Percentiles rank a stretch among this genome's conserved stretches.
These are phyloP conservation scores for Podila verticillata DNA, from an alignment of 192 early-diverging fungal species.

Conservation along the genomic window DNA sequence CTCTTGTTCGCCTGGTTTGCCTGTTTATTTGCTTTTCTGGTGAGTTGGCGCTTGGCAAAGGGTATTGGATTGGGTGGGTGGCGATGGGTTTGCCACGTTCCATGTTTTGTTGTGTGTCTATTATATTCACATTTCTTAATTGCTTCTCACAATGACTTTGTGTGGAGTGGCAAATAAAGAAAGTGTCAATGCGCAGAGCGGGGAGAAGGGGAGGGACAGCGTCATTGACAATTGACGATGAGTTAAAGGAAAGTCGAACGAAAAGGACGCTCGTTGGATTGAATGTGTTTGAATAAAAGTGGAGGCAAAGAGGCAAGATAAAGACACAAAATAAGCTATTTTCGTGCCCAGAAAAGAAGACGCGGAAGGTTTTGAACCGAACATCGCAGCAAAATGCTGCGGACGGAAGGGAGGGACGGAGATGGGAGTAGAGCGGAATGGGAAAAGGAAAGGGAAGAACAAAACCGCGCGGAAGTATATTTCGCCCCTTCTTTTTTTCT, in stretches of 20 bases:
- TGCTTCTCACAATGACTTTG: too few species aligned
- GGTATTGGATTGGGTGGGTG: too few species aligned
- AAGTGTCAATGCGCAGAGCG: not conserved
- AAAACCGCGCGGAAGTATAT: not conserved
- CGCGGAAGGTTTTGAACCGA: too few species aligned
- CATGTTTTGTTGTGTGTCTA: too few species aligned
- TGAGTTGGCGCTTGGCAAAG: too few species aligned
- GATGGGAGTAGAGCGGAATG: not conserved
- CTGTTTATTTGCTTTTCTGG: too few species aligned
- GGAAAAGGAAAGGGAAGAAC: not conserved
- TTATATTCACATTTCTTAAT: too few species aligned
- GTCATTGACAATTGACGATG: not conserved
- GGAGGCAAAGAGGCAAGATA: not conserved
- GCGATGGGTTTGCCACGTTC: too few species aligned
- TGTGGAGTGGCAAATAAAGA: too few species aligned
- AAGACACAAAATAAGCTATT: too few species aligned
- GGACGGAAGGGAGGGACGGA: not conserved
- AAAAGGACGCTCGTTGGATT: not conserved
- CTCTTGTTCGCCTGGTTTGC: too few species aligned
- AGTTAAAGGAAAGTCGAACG: not conserved
- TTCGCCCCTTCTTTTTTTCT: not conserved
- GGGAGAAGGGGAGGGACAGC: not conserved
- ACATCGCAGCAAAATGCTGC: not conserved
- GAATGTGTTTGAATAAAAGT: not conserved
- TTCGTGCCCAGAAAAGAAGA: too few species aligned